Base-by-base conservation (phyloP, 2,329 filamentous ascomycete genomes). In the Lachnellula hyalina region DNA sequence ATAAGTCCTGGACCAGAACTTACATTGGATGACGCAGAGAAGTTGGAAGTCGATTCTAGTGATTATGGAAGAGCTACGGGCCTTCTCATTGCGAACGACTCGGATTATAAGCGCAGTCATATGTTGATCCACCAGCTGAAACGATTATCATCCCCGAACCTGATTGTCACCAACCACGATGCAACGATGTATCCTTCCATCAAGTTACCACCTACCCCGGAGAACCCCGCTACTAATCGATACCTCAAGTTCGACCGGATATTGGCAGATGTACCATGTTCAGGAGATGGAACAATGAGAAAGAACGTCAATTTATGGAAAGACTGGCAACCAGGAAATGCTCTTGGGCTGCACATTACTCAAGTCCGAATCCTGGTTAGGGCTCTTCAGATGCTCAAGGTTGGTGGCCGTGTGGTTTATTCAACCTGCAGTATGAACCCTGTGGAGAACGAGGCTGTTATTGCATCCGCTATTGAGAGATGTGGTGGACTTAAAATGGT, bases 371-470 rank as follows among this genome's bases (percentile, higher is more conserved):
- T 99, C 63, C 77, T 99, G 48, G 89, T 96, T 54, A 86, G 94
- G 58, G 90, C 94, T 34, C 79, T 99, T 50, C 93, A 97, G 74
- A 90, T 99, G 85, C 83, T 99, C 62, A 97, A 96, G 77, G 87
- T 90, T 53, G 93, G 94, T 41, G 94, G 94, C 50, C 84, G 92
- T 60, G 89, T 97, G 28, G 93, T 99, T 51, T 99, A 97, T 75
- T 97, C 93, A 3, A 99, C 94, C 19, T 99, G 94, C 79, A 96
- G 91, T 72, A 90, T 99, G 89, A 99, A 99, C 74, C 94, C 94
- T 0, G 84, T 97, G 28, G 94, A 99, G 76, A 96, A 99, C 67
- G 94, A 99, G 74, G 87, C 94, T 6, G 91, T 97, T 15, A 78
- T 99, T 57, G 85, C 89, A 1, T 86, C 87, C 25, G 94, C 94